A percentile compares a stretch with the other conserved stretches of the same genome.
These are phyloP conservation scores for Pythium vanterpoolii DNA, from an alignment of 352 stramenopile genomes.

Conservation along the genomic window DNA sequence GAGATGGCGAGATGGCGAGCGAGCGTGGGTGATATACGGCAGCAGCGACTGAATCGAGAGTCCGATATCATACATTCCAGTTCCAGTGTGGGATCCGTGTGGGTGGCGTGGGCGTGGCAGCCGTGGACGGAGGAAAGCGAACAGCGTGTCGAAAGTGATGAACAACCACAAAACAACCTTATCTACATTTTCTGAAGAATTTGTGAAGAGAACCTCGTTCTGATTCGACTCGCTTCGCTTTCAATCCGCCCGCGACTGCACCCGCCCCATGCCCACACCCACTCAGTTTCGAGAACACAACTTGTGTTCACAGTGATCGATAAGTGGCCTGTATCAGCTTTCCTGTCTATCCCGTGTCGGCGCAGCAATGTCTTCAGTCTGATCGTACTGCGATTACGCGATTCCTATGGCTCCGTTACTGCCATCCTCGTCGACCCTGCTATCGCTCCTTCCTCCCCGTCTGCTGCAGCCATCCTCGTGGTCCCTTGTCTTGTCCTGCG, in stretches of 20 bases:
- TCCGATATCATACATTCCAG: background rate
- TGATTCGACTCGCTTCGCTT: slow-evolving; percentile 24
- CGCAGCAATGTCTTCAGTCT: too few relatives aligned
- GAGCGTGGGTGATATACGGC: background rate
- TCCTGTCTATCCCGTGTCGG: too few relatives aligned
- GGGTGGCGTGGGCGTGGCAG: background rate
- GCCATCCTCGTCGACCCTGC: too few relatives aligned
- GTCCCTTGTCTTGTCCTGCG: too few relatives aligned
- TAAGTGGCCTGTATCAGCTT: background rate
- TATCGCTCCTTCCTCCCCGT: too few relatives aligned
- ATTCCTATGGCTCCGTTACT: too few relatives aligned
- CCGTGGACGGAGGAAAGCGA: background rate
- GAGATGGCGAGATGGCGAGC: background rate
- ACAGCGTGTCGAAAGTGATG: slow-evolving; percentile 51
- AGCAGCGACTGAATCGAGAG: slow-evolving; percentile 2
- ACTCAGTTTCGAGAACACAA: background rate
- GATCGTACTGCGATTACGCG: too few relatives aligned
- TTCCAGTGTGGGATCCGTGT: background rate
- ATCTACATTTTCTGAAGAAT: slow-evolving; percentile 68
- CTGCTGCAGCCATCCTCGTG: too few relatives aligned
- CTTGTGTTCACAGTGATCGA: background rate
- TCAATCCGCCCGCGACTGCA: background rate
- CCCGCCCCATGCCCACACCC: background rate
- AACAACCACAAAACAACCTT: slow-evolving; percentile 48
- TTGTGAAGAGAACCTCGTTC: slow-evolving; percentile 39